Evolutionary conservation across 805 yeast species (phyloP).

Genomic region (Kuraishia cidri): DNA sequence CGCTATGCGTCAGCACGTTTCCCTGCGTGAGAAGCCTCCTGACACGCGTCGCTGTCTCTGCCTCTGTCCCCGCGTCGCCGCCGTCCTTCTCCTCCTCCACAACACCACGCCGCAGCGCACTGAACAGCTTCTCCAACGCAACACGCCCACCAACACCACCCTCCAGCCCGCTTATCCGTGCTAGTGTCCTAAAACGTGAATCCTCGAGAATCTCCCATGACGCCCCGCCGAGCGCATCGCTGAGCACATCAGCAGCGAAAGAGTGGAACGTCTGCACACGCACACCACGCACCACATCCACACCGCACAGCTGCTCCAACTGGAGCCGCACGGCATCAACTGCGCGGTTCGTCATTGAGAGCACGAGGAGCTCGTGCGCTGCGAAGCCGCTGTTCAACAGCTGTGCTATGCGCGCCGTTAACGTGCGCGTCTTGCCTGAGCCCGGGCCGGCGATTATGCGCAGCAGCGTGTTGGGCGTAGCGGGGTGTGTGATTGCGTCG

Average conservation of each 20-base stretch:
- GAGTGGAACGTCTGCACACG: no score
- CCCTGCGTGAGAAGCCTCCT: neutral
- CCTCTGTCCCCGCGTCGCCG: neutral
- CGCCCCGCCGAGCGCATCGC: constrained; percentile 18
- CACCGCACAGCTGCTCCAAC: constrained; percentile 22
- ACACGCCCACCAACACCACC: no score
- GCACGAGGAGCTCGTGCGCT: constrained; percentile 49
- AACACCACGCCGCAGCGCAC: neutral
- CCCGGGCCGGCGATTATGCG: constrained; percentile 66
- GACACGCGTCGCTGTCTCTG: neutral
- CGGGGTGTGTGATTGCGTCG: constrained; percentile 32
- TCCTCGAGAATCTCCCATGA: constrained; percentile 46
- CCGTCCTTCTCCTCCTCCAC: neutral
- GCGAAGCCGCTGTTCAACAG: constrained; percentile 26
- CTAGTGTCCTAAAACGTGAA: constrained; percentile 33
- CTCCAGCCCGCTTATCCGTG: no score
- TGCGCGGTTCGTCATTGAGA: constrained; percentile 64
- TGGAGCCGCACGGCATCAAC: constrained; percentile 36
- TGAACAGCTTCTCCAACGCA: neutral
- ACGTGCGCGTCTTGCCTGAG: constrained; percentile 60
- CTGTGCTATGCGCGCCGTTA: constrained; percentile 43
- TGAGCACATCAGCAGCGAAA: constrained; percentile 42
- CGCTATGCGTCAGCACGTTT: neutral
- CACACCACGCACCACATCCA: constrained; percentile 21
- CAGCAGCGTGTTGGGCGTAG: constrained; percentile 28